Conservation (phyloP, 2,329 filamentous ascomycete genomes). For the Fusarium mundagurra region DNA sequence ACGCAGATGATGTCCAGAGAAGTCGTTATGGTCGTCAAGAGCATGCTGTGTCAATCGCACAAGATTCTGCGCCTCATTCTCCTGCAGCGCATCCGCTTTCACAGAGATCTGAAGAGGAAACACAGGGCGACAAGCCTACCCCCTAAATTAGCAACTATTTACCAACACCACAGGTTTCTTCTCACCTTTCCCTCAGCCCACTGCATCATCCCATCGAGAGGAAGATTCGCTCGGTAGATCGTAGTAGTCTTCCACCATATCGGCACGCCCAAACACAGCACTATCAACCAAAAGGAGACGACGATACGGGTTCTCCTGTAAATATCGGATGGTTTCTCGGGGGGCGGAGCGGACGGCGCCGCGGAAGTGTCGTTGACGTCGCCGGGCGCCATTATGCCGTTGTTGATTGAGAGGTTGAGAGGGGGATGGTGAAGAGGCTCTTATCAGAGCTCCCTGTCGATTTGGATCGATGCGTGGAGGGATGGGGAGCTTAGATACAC, state of each 20-base stretch:
- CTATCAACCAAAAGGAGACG: constrained; percentile 89
- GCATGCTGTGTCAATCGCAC: constrained; percentile 85
- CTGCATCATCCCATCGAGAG: constrained; percentile 84
- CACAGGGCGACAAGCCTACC: constrained; percentile 83
- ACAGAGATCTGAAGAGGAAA: constrained; percentile 88
- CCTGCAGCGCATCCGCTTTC: constrained; percentile 72
- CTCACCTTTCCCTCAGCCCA: constrained; percentile 90
- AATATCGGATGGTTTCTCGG: constrained; percentile 76
- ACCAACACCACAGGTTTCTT: not conserved
- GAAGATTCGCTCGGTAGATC: constrained; percentile 87
- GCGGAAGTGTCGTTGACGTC: constrained; percentile 31
- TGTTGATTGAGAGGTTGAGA: not conserved
- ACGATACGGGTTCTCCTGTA: constrained; percentile 79
- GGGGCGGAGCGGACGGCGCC: constrained; percentile 64
- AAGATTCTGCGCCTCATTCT: constrained; percentile 76
- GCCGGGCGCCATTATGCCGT: constrained; percentile 39
- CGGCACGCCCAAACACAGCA: constrained; percentile 83
- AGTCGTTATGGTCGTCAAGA: constrained; percentile 87
- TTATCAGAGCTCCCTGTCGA: constrained; percentile 21
- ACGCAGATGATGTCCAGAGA: constrained; percentile 83
- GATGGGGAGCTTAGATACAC: constrained; percentile 33
- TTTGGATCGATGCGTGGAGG: constrained; percentile 13
- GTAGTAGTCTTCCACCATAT: constrained; percentile 97
- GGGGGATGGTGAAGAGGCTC: constrained; percentile 16
- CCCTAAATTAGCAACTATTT: not conserved